Evolutionary conservation across 2,329 filamentous ascomycete genomes (phyloP).

Genomic region (Metarhizium album): DNA sequence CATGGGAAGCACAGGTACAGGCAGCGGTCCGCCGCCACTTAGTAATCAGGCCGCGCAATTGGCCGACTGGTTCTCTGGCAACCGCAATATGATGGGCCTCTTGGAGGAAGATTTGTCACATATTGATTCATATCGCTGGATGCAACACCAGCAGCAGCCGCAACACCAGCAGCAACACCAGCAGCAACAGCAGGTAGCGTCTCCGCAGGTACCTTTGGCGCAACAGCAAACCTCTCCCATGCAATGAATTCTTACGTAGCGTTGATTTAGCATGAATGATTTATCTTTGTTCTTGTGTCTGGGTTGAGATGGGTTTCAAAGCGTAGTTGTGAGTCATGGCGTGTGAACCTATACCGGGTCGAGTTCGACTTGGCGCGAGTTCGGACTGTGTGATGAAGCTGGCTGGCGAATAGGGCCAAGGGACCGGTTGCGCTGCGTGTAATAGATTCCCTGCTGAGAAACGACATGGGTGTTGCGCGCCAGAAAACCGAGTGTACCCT

Average conservation of each 20-base stretch:
- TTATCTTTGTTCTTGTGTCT: not conserved
- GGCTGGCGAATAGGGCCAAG: not conserved
- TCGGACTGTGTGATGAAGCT: not conserved
- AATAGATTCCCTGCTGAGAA: not conserved
- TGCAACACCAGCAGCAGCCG: constrained; percentile 12
- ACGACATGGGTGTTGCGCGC: not conserved
- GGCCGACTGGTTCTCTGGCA: constrained; percentile 57
- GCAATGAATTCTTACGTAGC: not conserved
- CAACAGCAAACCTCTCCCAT: not conserved
- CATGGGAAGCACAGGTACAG: constrained; percentile 14
- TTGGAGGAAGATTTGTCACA: constrained; percentile 49
- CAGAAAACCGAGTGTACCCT: not conserved
- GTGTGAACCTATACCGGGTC: not conserved
- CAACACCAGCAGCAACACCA: not conserved
- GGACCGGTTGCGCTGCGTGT: not conserved
- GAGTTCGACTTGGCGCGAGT: not conserved
- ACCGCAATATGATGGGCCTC: constrained; percentile 52
- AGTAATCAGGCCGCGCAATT: constrained; percentile 33
- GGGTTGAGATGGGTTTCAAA: constrained; percentile 3
- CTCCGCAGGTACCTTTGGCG: not conserved
- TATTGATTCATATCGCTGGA: constrained; percentile 28
- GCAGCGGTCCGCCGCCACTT: constrained; percentile 12
- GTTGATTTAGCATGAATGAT: not conserved
- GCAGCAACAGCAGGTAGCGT: not conserved
- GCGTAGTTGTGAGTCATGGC: not conserved